Evolutionary conservation across 2,329 filamentous ascomycete genomes (phyloP).

Genomic region (Pseudocercospora ulei): DNA sequence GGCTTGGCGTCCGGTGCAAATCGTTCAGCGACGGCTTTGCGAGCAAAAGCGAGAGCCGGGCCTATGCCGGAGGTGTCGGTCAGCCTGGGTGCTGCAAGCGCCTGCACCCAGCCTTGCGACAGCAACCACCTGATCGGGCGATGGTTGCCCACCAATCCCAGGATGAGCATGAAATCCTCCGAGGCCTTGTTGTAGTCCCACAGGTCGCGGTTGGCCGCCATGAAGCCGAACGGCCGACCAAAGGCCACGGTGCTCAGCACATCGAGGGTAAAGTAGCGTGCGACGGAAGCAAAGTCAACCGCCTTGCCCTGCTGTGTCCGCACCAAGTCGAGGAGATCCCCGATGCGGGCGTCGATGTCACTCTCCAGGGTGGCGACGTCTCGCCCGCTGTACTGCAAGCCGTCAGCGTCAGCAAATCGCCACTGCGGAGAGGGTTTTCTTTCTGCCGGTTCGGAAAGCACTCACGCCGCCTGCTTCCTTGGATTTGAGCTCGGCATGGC

Average conservation of each 20-base stretch:
- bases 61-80: slow-evolving; percentile 29
- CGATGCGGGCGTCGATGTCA: slow-evolving; percentile 43
- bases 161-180: slow-evolving; percentile 22
- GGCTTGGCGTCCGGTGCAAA: slow-evolving; percentile 23
- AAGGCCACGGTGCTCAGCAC: slow-evolving; percentile 48
- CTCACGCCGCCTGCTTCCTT: slow-evolving; percentile 47
- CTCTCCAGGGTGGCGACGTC: slow-evolving; percentile 46
- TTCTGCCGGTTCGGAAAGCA: slow-evolving; percentile 1
- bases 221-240: slow-evolving; percentile 45
- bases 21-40: slow-evolving; percentile 25
- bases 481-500: slow-evolving; percentile 41
- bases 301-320: slow-evolving; percentile 31
- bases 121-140: slow-evolving; percentile 23
- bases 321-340: slow-evolving; percentile 43
- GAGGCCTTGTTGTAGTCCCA: slow-evolving; percentile 27
- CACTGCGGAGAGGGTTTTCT: slow-evolving; percentile 6
- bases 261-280: slow-evolving; percentile 49
- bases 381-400: slow-evolving; percentile 45
- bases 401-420: slow-evolving; percentile 12
- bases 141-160: slow-evolving; percentile 26
- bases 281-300: slow-evolving; percentile 43
- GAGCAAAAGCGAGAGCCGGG: slow-evolving; percentile 25
- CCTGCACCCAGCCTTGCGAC: slow-evolving; percentile 21
- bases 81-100: slow-evolving; percentile 24
- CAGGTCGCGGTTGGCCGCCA: slow-evolving; percentile 43